Evolutionary conservation across 1,284 basidiomycete genomes (phyloP).

Genomic region (Exobasidium rhododendri): DNA sequence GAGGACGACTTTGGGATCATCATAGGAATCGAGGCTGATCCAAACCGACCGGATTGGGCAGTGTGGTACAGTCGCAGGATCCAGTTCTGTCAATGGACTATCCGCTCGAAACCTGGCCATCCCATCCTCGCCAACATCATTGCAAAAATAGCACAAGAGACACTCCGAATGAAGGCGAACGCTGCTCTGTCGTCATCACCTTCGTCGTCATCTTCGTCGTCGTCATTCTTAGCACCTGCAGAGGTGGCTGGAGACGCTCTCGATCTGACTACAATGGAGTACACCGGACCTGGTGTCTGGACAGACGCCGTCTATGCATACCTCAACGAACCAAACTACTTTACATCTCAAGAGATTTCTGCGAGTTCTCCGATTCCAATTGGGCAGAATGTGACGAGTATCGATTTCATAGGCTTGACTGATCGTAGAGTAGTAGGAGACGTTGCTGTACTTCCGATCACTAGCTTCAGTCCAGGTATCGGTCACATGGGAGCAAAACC

Average conservation of each 20-base stretch:
- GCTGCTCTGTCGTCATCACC: background rate
- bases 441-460: background rate
- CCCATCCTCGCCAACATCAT: background rate
- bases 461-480: background rate
- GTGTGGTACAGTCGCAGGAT: background rate
- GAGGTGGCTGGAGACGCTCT: background rate
- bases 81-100: background rate
- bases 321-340: background rate
- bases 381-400: background rate
- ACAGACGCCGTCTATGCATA: background rate
- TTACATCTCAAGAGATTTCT: background rate
- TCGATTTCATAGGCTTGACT: background rate
- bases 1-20: background rate
- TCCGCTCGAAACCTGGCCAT: background rate
- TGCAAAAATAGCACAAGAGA: background rate
- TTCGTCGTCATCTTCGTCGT: too few relatives aligned
- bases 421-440: background rate
- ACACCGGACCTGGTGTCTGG: background rate
- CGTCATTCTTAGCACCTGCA: too few relatives aligned
- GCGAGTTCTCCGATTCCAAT: background rate
- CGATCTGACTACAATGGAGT: background rate
- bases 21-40: background rate
- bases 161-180: background rate
- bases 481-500: background rate
- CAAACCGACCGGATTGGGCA: background rate